These are phyloP conservation scores for Teunomyces lycoperdinae DNA, from an alignment of 805 yeast species.

Conservation along the genomic window DNA sequence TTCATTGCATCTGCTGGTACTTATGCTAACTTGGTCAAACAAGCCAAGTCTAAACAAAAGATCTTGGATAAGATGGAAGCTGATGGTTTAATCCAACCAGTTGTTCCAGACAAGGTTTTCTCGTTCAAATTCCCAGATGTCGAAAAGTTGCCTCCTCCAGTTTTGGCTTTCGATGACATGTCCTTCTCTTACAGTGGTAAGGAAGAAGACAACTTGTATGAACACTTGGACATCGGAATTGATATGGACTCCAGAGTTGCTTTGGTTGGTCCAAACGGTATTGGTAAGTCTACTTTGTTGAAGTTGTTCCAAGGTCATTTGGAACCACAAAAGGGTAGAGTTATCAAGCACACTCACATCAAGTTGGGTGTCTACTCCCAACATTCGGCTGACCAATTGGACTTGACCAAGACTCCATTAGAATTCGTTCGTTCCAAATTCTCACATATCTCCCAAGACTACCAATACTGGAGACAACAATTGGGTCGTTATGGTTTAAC, in stretches of 20 bases:
- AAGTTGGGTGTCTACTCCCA: slow-evolving; percentile 98
- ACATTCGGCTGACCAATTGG: slow-evolving; percentile 98
- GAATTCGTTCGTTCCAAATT: slow-evolving; percentile 97
- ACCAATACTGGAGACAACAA: slow-evolving; percentile 98
- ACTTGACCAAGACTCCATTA: slow-evolving; percentile 89
- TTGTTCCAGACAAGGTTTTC: slow-evolving; percentile 89
- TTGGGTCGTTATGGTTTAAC: slow-evolving; percentile 97
- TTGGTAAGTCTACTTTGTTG: slow-evolving; percentile 94
- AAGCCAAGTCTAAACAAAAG: slow-evolving; percentile 99
- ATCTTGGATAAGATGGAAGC: slow-evolving; percentile 99
- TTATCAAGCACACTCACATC: slow-evolving; percentile 94
- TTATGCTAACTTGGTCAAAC: slow-evolving; percentile 96
- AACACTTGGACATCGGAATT: slow-evolving; percentile 91
- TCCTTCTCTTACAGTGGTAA: slow-evolving; percentile 87
- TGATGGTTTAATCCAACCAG: slow-evolving; percentile 93
- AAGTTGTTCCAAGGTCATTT: slow-evolving; percentile 96
- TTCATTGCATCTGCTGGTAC: slow-evolving; percentile 99
- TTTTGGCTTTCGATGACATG: slow-evolving; percentile 91
- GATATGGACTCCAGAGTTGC: slow-evolving; percentile 99
- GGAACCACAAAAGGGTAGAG: slow-evolving; percentile 89
- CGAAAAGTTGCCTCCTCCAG: slow-evolving; percentile 98
- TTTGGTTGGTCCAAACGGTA: slow-evolving; percentile 98
- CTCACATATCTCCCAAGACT: slow-evolving; percentile 88
- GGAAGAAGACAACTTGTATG: slow-evolving; percentile 83
- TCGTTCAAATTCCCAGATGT: slow-evolving; percentile 92